Conservation (phyloP, 768 basidiomycete genomes). For the Phaeotremella skinneri region DNA sequence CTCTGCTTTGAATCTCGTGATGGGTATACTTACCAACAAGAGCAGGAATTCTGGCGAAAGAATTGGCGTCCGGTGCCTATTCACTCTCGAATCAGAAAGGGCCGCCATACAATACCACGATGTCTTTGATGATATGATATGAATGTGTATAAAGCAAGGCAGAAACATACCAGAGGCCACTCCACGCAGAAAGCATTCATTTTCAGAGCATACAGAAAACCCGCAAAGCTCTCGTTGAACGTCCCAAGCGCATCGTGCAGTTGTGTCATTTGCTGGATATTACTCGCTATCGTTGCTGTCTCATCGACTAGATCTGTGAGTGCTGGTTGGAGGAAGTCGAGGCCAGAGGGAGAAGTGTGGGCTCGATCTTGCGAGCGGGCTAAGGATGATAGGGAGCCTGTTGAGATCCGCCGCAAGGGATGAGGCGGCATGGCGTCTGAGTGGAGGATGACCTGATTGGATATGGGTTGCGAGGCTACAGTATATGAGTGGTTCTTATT, state of each 20-base stretch:
- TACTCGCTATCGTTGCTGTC: constrained; percentile 71
- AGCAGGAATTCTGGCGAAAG: constrained; percentile 14
- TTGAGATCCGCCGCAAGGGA: constrained; percentile 83
- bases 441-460: background rate
- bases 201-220: constrained; percentile 84
- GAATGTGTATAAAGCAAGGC: constrained; percentile 54
- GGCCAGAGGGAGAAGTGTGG: constrained; percentile 72
- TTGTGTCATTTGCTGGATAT: constrained; percentile 67
- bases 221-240: constrained; percentile 91
- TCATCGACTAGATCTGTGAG: constrained; percentile 86
- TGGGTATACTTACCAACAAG: constrained; percentile 8
- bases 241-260: constrained; percentile 73
- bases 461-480: background rate
- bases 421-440: constrained; percentile 38
- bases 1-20: background rate
- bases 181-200: constrained; percentile 94
- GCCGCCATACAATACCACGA: constrained; percentile 59
- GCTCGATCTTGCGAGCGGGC: constrained; percentile 64
- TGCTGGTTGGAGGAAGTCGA: constrained; percentile 80
- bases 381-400: constrained; percentile 81
- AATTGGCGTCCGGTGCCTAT: constrained; percentile 13
- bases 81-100: constrained; percentile 3
- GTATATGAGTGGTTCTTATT: background rate
- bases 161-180: constrained; percentile 70
- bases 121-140: constrained; percentile 58